Base-by-base conservation (phyloP, 371 early-diverging fungal genomes). In the Aphelidium insulamus region DNA sequence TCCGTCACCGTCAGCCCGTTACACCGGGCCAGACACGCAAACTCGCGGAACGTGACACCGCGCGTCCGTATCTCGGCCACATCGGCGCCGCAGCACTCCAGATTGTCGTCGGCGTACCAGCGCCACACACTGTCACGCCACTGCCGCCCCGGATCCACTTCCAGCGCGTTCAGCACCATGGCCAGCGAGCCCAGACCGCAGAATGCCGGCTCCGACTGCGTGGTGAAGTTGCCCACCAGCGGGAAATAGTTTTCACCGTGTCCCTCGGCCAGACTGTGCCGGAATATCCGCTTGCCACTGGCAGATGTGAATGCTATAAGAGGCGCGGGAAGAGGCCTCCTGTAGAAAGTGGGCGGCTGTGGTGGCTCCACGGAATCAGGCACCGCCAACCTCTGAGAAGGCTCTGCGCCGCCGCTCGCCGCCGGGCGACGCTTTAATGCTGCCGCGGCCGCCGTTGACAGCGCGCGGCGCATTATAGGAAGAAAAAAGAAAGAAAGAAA, bases 91-190 rank as follows among this genome's bases (percentile, higher is more conserved):
- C 81, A 82, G 37, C 85, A 77, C 23, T 85, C 73, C 10, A 88
- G 60, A 38, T 84, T 57, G 37, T 81, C 82, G 45, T 88, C 90
- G 42, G 59, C 59, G 46, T 69, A 75, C 81, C 80, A 87, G 29
- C 88, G 57, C 86, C 86, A 85, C 7, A 77, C 76, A 3, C 90
- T 86, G 52, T 88, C 21, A n/a, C n/a, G 85, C 86, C 90, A 85
- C 14, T 59, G 54, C 36, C 72, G 59, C 21, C 76, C 66, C 0
- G 86, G 86, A 44, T 85, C 85, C 9, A 88, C 76, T 44, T 80
- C 80, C 23, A 88, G 52, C 2, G 85, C 80, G 48, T 88, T 88
- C 15, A 88, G 57, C 8, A 83, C 86, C 77, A 85, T 85, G 22
- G 84, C 80, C 47, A 80, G 66, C 24, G 54, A 59, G 43, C 73